Conservation (phyloP, 352 stramenopile species). For the Aphanomyces stellatus region DNA sequence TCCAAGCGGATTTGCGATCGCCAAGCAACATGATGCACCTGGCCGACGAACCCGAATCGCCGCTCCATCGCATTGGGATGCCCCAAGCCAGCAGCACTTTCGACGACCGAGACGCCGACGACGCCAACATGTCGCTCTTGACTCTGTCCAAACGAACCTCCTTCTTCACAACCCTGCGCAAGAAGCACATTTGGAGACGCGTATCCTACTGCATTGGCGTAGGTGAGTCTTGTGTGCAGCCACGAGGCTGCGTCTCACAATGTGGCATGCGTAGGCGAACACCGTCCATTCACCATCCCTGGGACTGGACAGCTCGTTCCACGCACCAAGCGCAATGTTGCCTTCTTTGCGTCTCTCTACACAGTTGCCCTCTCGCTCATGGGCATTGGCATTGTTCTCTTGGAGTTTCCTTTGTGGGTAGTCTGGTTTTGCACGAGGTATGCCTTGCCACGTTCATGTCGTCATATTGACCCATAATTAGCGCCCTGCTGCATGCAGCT, state of each 20-base stretch:
- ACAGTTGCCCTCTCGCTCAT: background rate
- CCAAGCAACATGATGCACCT: no score
- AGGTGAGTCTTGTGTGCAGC: background rate
- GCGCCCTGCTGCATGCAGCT: background rate
- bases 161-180: no score
- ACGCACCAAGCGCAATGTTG: background rate
- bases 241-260: background rate
- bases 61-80: no score
- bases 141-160: no score
- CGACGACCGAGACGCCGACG: no score
- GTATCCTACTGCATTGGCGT: background rate
- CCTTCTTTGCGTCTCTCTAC: background rate
- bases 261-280: background rate
- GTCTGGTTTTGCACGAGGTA: background rate
- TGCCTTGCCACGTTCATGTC: background rate
- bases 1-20: no score
- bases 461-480: background rate
- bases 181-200: no score
- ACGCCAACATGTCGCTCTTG: no score
- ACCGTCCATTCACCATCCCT: background rate
- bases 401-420: background rate
- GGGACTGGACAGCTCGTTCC: background rate
- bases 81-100: no score
- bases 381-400: background rate
- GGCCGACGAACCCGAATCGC: no score